Base-by-base conservation (phyloP, 192 early-diverging fungal species). In the Podila verticillata region DNA sequence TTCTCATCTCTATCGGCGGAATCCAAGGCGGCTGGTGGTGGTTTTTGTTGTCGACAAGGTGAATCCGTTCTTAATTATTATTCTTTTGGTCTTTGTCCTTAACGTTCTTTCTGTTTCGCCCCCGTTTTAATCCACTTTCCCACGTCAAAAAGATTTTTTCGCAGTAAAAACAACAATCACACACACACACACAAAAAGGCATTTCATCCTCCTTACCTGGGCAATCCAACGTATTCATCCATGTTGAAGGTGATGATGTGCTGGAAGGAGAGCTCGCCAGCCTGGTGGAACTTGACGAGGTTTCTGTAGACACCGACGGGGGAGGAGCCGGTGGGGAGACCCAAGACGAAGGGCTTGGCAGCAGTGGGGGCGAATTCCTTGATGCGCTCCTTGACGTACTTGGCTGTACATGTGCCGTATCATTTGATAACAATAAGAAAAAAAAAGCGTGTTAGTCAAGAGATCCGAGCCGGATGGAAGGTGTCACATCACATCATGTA, bases 211-310 rank as follows among this genome's bases (percentile, higher is more conserved):
- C 19, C 49, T 82, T 84, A 86, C 84, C 91, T 89, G 36, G 93
- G 93, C 56, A 96, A 81, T 62, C 92, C 91, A 56, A 94, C 93
- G 74, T 95, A 95, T 83, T 95, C 93, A 75, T 95, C 94, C 94
- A 96, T 96, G 83, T 96, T 96, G 85, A 96, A 96, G n/a, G 93
- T 92, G 54, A 96, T 90, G 7, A 96, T 92, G 58, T 96, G 73
- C 75, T 92, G 87, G 83, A 95, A 95, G 35, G 90, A 91, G 49
- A 95, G 78, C 57, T 86, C 84, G 35, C 92, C 92, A 36, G 87
- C 83, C 48, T 87, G 84, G 86, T 88, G 86, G 80, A 91, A 84
- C 75, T 90, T 82, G 39, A 96, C 94, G 49, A 95, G 83, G 57
- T 89, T 87, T 84, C 91, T 93, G 87, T 96, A 96, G 30, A 92